A percentile compares a stretch with the other conserved stretches of the same genome.
Evolutionary conservation across 441 rosid genomes (phyloP).

Genomic region (Populus hybrid): DNA sequence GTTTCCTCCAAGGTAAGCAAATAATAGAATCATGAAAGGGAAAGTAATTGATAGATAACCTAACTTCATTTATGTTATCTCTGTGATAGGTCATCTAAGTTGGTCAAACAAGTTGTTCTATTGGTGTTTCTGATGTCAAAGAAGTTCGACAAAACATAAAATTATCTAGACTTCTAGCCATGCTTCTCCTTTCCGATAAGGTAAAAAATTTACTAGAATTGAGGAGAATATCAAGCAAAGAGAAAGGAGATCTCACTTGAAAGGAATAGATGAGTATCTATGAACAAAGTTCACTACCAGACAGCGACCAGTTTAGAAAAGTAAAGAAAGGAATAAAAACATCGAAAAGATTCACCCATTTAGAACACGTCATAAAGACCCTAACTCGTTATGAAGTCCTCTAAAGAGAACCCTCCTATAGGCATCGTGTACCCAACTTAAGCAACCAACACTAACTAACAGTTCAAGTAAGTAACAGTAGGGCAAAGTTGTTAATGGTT

Average conservation of each 20-base stretch:
- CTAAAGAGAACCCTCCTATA: not conserved
- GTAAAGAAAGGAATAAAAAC: not conserved
- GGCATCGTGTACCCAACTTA: not conserved
- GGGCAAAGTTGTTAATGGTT: not conserved
- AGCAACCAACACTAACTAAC: not conserved
- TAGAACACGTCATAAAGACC: not conserved
- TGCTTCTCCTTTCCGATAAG: not conserved
- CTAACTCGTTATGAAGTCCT: not conserved
- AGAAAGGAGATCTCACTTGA: not conserved
- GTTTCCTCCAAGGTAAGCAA: not conserved
- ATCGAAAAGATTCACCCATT: too few species aligned
- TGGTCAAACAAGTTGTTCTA: not conserved
- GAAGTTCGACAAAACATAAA: not conserved
- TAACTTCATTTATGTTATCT: not conserved
- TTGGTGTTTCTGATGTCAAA: not conserved
- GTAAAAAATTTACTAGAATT: not conserved
- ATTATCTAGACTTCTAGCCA: not conserved
- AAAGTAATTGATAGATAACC: not conserved
- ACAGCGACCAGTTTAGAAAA: not conserved
- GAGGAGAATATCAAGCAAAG: not conserved
- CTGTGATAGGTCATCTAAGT: not conserved
- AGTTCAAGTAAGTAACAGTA: not conserved
- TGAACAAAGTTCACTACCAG: not conserved
- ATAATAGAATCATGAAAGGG: not conserved
- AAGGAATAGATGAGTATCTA: not conserved